These are phyloP conservation scores for Alternaria brassicicola DNA, from an alignment of 2,329 filamentous ascomycete genomes.

Conservation along the genomic window DNA sequence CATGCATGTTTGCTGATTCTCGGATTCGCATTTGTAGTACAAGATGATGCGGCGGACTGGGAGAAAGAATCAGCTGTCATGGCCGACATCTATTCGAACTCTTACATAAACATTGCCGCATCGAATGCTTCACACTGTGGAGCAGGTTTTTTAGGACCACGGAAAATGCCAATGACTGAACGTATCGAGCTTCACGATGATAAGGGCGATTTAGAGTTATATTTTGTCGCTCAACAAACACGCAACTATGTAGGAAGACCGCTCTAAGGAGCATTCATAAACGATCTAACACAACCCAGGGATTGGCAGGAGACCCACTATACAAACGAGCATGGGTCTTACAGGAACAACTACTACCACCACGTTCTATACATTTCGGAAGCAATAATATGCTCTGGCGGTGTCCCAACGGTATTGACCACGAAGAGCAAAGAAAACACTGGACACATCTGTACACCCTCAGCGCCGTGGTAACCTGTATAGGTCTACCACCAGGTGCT, in stretches of 20 bases:
- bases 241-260: not conserved
- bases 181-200: slow-evolving; percentile 1
- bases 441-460: not conserved
- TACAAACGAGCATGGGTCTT: not conserved
- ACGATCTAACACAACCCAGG: not conserved
- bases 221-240: not conserved
- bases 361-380: not conserved
- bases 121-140: slow-evolving; percentile 7
- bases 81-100: slow-evolving; percentile 7
- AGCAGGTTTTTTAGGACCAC: slow-evolving; percentile 8
- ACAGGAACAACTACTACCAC: not conserved
- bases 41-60: slow-evolving; percentile 14
- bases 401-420: not conserved
- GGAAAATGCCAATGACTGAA: not conserved
- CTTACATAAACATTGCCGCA: slow-evolving; percentile 3
- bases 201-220: not conserved
- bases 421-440: not conserved
- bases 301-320: not conserved
- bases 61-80: slow-evolving; percentile 11
- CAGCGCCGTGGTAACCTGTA: not conserved
- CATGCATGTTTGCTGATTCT: not conserved
- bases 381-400: not conserved
- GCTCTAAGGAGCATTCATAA: too few species aligned
- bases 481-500: not conserved
- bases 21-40: not conserved